Percentiles rank a stretch among this genome's conserved stretches.
Evolutionary conservation across 225 moss, liverwort and hornwort species (phyloP).

Genomic region (Ulota crispa): DNA sequence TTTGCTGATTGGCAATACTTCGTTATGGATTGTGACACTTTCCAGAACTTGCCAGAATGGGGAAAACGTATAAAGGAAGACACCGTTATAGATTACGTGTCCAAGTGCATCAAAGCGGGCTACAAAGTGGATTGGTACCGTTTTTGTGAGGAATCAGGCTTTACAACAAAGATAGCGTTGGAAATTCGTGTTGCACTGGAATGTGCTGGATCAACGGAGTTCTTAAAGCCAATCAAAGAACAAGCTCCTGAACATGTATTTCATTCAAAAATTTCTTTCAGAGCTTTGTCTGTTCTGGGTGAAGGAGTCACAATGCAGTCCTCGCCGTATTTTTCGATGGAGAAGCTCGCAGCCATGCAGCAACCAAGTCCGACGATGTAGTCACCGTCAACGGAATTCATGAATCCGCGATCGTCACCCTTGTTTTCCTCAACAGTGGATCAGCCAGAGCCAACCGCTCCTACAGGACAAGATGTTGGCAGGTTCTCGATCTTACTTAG

Average conservation of each 20-base stretch:
- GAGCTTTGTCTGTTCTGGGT: too few species aligned
- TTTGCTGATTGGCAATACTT: background rate
- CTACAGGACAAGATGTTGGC: too few species aligned
- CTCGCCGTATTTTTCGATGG: too few species aligned
- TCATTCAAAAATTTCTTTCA: background rate
- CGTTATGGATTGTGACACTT: constrained; percentile 16
- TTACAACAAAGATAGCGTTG: constrained; percentile 45
- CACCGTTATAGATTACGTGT: constrained; percentile 68
- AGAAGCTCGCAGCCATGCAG: too few species aligned
- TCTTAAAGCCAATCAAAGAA: constrained; percentile 77
- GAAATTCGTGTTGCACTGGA: constrained; percentile 62
- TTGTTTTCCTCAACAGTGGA: too few species aligned
- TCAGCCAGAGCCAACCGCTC: too few species aligned
- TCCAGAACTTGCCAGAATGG: constrained; percentile 75
- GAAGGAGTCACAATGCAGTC: too few species aligned
- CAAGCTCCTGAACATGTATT: constrained; percentile 69
- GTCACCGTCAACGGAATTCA: too few species aligned
- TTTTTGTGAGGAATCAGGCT: constrained; percentile 53
- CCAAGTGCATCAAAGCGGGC: constrained; percentile 66
- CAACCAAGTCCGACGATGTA: too few species aligned
- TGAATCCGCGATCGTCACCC: too few species aligned
- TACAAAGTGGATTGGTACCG: constrained; percentile 78
- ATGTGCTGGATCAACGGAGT: constrained; percentile 58
- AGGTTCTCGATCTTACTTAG: too few species aligned
- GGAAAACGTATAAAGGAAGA: constrained; percentile 77